Base-by-base conservation (phyloP, 306 rosid genomes). In the cucumber (Cucumis sativus) region DNA sequence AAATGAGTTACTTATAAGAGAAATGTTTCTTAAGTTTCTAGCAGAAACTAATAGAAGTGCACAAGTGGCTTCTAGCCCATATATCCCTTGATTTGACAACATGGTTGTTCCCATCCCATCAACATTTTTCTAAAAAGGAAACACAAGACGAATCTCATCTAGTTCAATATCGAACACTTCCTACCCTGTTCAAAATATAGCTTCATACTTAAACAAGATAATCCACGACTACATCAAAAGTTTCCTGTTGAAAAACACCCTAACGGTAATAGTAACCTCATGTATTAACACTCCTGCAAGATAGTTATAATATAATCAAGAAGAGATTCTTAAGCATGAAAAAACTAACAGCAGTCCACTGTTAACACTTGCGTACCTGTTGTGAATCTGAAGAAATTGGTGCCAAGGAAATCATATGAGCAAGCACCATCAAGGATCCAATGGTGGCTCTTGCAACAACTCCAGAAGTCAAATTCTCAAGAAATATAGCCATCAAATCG, bases 381-480 rank as follows among this genome's bases (percentile, higher is more conserved):
- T 89, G 92, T 13, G 83, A 80, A 52, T 58, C 82, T 68, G 91
- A 81, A 76, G 84, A 84, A 70, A 78, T 61, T 75, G 89, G 84
- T 62, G 93, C 93, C 72, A 85, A 61, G 30, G 91, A 86, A 83
- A 86, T 87, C 69, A 82, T 86, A 49, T 91, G 90, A 69, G 99
- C 92, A 76, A 96, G 91, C 79, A 91, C 84, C 77, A 92, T 87
- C 56, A 91, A 45, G 18, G 97, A 92, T 83, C 91, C 93, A 79
- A 90, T 85, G 68, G 92, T 88, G 41, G 98, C 92, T 85, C 86
- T 84, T 12, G 93, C 99, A 81, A 87, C 86, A 56, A 72, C 78
- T 69, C 97, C 98, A 54, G 92, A 81, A 51, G 92, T 95, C 68
- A 96, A 83, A 83, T 86, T 89, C 87, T 96, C 99, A 51, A 96